Evolutionary conservation across 306 rosid genomes (phyloP).

Genomic region (Oemleria cerasiformis): DNA sequence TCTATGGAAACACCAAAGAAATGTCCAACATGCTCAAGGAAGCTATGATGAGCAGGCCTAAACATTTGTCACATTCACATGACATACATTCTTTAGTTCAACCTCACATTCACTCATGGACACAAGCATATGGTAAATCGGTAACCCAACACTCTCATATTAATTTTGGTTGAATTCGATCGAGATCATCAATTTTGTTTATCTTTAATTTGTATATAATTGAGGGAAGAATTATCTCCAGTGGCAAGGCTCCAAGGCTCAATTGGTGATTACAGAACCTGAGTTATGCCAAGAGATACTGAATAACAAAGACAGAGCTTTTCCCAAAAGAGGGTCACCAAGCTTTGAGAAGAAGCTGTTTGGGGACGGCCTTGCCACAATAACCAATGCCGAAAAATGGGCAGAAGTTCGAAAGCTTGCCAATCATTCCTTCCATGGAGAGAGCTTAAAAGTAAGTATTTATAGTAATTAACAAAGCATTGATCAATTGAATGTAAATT

Average conservation of each 20-base stretch:
- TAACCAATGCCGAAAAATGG: constrained; percentile 29
- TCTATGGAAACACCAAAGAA: constrained; percentile 15
- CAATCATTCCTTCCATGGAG: constrained; percentile 23
- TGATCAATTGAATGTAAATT: too few relatives aligned
- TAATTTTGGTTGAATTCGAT: not conserved
- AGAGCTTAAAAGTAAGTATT: constrained; percentile 23
- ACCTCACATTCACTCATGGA: constrained; percentile 13
- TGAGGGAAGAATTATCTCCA: constrained; percentile 32
- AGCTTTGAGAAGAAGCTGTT: constrained; percentile 7
- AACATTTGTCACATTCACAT: constrained; percentile 22
- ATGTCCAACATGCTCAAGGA: constrained; percentile 12
- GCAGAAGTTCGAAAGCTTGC: constrained; percentile 22
- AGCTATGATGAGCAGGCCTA: constrained; percentile 11
- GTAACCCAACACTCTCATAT: not conserved
- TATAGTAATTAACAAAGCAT: too few relatives aligned
- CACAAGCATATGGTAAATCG: not conserved
- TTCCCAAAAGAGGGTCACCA: not conserved
- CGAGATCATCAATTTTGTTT: not conserved
- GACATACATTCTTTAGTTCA: not conserved
- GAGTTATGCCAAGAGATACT: constrained; percentile 31
- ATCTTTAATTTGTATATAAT: too few relatives aligned
- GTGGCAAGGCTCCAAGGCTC: constrained; percentile 31
- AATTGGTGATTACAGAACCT: constrained; percentile 26
- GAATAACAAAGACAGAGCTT: constrained; percentile 11
- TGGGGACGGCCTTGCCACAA: constrained; percentile 27